Conservation (phyloP, 306 rosid species). For the Hippophae rhamnoides region DNA sequence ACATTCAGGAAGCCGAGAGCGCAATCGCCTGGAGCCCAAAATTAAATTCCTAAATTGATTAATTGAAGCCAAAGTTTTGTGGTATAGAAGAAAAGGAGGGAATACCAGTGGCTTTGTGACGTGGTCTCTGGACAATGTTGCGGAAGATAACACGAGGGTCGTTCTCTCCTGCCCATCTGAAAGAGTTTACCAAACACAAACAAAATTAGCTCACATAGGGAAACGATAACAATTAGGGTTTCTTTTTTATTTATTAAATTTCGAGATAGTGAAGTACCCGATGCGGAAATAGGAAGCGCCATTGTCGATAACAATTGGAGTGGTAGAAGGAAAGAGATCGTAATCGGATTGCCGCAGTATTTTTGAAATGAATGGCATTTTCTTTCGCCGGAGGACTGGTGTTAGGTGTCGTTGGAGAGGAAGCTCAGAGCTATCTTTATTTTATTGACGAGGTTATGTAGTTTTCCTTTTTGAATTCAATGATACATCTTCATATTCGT, state of each 20-base stretch:
- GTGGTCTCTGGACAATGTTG: constrained; percentile 97
- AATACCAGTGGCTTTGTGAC: constrained; percentile 79
- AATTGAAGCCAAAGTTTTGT: no score
- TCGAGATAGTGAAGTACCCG: constrained; percentile 32
- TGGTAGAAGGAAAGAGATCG: constrained; percentile 37
- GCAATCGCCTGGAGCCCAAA: no score
- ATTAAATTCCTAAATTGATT: no score
- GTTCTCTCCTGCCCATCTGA: constrained; percentile 91
- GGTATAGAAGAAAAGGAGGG: not conserved
- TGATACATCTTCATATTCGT: no score
- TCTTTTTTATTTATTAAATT: no score
- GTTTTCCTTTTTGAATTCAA: no score
- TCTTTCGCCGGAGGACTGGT: not conserved
- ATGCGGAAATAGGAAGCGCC: constrained; percentile 83
- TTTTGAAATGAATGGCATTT: constrained; percentile 59
- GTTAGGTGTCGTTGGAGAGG: no score
- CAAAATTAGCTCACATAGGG: not conserved
- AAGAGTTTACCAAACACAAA: not conserved
- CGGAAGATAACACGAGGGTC: constrained; percentile 94
- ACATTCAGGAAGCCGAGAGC: no score
- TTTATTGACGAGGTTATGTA: no score
- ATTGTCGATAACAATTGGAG: constrained; percentile 80
- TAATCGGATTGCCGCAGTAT: constrained; percentile 57
- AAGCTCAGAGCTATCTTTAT: no score
- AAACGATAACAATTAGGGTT: not conserved